Base-by-base conservation (phyloP, 2,329 filamentous ascomycete genomes). In the Neoscytalidium dimidiatum region DNA sequence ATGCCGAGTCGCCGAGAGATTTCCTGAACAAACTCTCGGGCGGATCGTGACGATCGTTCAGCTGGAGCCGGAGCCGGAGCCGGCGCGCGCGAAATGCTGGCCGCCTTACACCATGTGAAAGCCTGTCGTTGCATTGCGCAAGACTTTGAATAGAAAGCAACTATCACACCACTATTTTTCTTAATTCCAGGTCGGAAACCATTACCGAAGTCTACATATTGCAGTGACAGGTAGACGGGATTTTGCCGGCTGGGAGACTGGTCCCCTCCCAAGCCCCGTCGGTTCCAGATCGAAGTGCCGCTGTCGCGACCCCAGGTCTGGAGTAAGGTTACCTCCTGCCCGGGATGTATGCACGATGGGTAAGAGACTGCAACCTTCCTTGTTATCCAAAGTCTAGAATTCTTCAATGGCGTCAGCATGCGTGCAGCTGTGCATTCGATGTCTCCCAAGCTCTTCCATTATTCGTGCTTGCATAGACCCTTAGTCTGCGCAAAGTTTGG, bases 41-140 rank as follows among this genome's bases (percentile, higher is more conserved):
- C 56, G 56, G 56, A 31, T 60, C 38, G 28, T 46, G 56, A 19
- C 41, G 56, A 60, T 46, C 56, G 2, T 60, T 44, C 56, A 60
- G 56, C 26, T 60, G 56, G 53, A 58, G 41, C 53, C 52, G 52
- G n/a, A n/a, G n/a, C n/a, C n/a, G n/a, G n/a, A n/a, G n/a, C n/a
- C n/a, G n/a, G 17, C 28, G 33, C 26, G 26, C 19, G 9, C 5
- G 21, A 46, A 43, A 26, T 23, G 21, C 26, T 41, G 38, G 53
- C 14, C 19, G 35, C 33, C 52, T 29, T 57, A 8, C 19, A 9
- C 29, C 29, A 53, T 21, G 11, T 13, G n/a, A 26, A 38, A 21
- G 13, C 19, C 3, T 38, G 53, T 17, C 14, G 13, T 13, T 57
- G 35, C 9, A 31, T 43, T 19, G 23, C 14, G 53, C 53, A 11